phyloP scores from a whole-genome alignment of 208 protist genomes.

The Phytomonas serpens region DNA sequence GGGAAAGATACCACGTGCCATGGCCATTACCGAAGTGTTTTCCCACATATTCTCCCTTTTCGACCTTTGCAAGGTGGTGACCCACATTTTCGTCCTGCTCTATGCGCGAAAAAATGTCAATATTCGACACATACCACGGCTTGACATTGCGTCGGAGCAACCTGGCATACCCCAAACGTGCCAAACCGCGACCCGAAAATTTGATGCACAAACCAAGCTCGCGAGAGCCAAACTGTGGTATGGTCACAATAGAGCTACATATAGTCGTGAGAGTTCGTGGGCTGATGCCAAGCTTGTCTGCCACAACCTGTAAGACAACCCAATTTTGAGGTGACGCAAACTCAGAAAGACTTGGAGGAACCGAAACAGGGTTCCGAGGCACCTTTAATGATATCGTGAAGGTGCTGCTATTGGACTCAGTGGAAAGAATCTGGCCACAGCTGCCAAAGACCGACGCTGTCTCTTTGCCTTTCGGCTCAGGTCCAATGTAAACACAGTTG shows the following conservation, averaged over 20 bases:
- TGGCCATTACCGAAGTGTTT: slow-evolving; percentile 26
- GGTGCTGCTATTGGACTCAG: slow-evolving; percentile 11
- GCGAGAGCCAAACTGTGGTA: slow-evolving; percentile 70
- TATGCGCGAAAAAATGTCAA: slow-evolving; percentile 61
- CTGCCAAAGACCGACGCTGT: slow-evolving; percentile 8
- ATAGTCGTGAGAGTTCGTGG: slow-evolving; percentile 46
- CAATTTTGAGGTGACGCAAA: slow-evolving; percentile 60
- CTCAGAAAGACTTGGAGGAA: slow-evolving; percentile 42
- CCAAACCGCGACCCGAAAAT: slow-evolving; percentile 53
- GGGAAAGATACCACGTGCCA: slow-evolving; percentile 80
- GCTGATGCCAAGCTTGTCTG: slow-evolving; percentile 34
- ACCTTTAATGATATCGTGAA: slow-evolving; percentile 33
- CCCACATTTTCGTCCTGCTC: slow-evolving; percentile 54
- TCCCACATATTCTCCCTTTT: slow-evolving; percentile 52
- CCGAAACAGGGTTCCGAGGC: slow-evolving; percentile 24
- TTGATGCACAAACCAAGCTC: slow-evolving; percentile 80
- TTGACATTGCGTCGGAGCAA: slow-evolving; percentile 48
- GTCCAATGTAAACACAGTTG: slow-evolving; percentile 65
- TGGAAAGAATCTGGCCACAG: slow-evolving; percentile 10
- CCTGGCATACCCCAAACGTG: slow-evolving; percentile 79
- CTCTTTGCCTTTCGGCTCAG: slow-evolving; percentile 41
- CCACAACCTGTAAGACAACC: slow-evolving; percentile 59
- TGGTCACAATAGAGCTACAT: slow-evolving; percentile 65
- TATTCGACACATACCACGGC: slow-evolving; percentile 71
- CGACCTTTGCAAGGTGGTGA: slow-evolving; percentile 57